Conservation (phyloP, 1,284 basidiomycete species). For the Rhodotorula sp. region DNA sequence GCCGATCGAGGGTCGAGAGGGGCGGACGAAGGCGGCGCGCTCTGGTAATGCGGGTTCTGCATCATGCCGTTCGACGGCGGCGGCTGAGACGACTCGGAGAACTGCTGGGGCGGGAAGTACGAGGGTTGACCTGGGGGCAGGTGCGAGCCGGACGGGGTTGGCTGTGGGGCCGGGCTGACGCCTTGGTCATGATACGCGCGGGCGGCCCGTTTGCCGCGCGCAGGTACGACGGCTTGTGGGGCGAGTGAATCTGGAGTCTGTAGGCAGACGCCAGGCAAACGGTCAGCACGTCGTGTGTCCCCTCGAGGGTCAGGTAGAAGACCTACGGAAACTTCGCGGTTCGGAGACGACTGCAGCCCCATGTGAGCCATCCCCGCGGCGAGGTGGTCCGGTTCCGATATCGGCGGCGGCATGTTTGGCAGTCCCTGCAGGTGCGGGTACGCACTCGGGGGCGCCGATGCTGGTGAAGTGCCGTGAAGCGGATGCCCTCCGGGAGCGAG, state of each 20-base stretch:
- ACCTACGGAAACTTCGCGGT: constrained; percentile 9
- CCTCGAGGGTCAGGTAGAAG: no score
- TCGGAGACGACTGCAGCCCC: constrained; percentile 3
- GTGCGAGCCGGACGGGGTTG: constrained; percentile 4
- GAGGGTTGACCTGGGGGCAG: background rate
- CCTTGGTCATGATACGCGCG: constrained; percentile 31
- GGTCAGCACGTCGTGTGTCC: background rate
- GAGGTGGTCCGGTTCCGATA: background rate
- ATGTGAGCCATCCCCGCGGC: constrained; percentile 14
- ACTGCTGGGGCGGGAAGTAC: constrained; percentile 15
- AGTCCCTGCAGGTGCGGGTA: background rate
- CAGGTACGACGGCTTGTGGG: constrained; percentile 12
- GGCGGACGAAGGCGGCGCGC: background rate
- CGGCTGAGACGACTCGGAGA: constrained; percentile 38
- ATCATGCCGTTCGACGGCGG: constrained; percentile 9
- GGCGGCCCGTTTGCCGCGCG: constrained; percentile 25
- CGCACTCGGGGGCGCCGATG: no score
- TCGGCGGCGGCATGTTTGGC: background rate
- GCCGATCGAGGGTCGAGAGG: constrained; percentile 17
- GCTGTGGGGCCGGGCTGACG: constrained; percentile 6
- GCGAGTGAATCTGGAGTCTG: constrained; percentile 1
- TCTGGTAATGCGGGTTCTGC: constrained; percentile 39
- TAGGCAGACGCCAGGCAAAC: background rate
- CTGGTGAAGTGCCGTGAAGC: background rate
- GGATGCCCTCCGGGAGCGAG: background rate